phyloP scores from a whole-genome alignment of 129 eudicot genomes.

The Centrapalus pauciflorus region DNA sequence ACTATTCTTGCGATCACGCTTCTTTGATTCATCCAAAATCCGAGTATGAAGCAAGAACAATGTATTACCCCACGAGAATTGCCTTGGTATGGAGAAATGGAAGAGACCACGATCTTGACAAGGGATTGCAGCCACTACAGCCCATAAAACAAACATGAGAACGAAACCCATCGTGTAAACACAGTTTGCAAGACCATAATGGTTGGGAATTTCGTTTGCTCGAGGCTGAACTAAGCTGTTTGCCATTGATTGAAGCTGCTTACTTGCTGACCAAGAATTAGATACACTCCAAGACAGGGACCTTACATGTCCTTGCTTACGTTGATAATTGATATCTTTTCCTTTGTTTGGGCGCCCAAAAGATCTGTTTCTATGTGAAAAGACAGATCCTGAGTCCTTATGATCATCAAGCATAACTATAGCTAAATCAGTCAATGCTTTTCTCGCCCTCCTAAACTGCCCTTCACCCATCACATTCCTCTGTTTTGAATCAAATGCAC shows the following conservation, averaged over 20 bases:
- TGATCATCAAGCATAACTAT: conserved; percentile 65
- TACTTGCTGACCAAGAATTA: conserved; percentile 80
- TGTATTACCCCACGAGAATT: conserved; percentile 58
- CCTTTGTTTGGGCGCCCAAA: conserved; percentile 61
- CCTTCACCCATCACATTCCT: conserved; percentile 54
- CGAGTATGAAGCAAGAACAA: conserved; percentile 46
- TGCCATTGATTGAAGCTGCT: conserved; percentile 73
- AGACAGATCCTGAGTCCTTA: conserved; percentile 52
- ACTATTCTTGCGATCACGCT: conserved; percentile 47
- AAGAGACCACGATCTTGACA: conserved; percentile 76
- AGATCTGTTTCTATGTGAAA: conserved; percentile 61
- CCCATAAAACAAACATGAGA: conserved; percentile 69
- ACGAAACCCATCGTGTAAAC: conserved; percentile 71
- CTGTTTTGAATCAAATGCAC: conserved; percentile 52
- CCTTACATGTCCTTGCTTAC: conserved; percentile 56
- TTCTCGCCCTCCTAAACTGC: conserved; percentile 69
- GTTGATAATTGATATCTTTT: conserved; percentile 38
- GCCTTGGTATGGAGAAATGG: conserved; percentile 57
- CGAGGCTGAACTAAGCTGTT: conserved; percentile 54
- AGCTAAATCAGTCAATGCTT: conserved; percentile 71
- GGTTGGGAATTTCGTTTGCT: conserved; percentile 38
- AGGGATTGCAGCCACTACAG: conserved; percentile 81
- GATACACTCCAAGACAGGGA: conserved; percentile 95
- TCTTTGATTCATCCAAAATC: conserved; percentile 69
- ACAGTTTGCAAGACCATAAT: conserved; percentile 47